phyloP scores from a whole-genome alignment of 2,329 filamentous ascomycete species.

The Aspergillus tamarii region DNA sequence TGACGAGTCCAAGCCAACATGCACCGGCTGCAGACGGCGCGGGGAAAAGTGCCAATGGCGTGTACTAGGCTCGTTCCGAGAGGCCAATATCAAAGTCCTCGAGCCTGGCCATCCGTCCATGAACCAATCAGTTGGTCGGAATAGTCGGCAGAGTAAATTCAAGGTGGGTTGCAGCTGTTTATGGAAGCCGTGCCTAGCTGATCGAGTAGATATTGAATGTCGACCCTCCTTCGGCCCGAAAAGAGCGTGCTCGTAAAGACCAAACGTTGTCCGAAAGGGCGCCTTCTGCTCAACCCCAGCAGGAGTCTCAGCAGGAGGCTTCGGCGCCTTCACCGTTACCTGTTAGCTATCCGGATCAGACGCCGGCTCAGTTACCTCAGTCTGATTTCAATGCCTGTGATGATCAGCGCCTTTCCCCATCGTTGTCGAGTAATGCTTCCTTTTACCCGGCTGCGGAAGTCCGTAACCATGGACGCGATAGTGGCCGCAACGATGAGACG shows the following conservation, averaged over 20 bases:
- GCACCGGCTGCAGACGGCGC: constrained; percentile 34
- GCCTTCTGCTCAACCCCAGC: not conserved
- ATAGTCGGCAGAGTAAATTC: constrained; percentile 28
- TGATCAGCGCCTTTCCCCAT: not conserved
- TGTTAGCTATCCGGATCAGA: not conserved
- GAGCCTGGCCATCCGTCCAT: constrained; percentile 35
- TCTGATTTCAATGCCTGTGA: not conserved
- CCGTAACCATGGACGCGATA: not conserved
- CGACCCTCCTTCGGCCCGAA: constrained; percentile 17
- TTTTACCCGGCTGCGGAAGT: not conserved
- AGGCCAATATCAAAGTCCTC: constrained; percentile 34
- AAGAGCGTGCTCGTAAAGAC: constrained; percentile 2
- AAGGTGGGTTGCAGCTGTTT: constrained; percentile 16
- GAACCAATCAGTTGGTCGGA: constrained; percentile 26
- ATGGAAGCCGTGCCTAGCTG: not conserved
- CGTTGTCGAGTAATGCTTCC: not conserved
- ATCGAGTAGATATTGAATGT: constrained; percentile 27
- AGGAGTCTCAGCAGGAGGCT: not conserved
- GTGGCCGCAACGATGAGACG: not conserved
- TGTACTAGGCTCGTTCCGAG: constrained; percentile 34
- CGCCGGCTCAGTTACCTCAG: not conserved
- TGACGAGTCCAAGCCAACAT: constrained; percentile 36
- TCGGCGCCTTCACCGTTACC: not conserved
- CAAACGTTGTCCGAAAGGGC: not conserved
- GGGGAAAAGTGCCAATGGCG: constrained; percentile 37